Evolutionary conservation across 306 rosid genomes (phyloP).

Genomic region (Trifolium repens): DNA sequence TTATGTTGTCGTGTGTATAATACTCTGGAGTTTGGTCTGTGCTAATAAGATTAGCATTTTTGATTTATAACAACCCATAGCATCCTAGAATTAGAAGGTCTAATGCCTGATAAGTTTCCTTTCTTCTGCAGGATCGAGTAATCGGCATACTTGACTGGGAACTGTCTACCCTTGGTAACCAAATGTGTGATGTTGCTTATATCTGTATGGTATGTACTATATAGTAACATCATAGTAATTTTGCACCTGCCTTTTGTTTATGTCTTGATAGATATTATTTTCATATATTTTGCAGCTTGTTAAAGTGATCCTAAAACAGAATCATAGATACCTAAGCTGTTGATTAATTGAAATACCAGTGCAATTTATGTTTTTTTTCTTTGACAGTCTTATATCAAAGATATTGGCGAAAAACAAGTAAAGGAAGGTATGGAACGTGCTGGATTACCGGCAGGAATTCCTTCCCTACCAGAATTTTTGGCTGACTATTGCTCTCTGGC

Average conservation of each 20-base stretch:
- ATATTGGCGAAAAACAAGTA: slow-evolving; percentile 44
- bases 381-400: slow-evolving; percentile 68
- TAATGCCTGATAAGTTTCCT: slow-evolving; percentile 39
- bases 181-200: slow-evolving; percentile 93
- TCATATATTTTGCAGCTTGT: slow-evolving; percentile 18
- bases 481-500: slow-evolving; percentile 78
- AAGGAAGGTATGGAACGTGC: slow-evolving; percentile 60
- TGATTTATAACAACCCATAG: not conserved
- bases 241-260: slow-evolving; percentile 27
- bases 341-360: slow-evolving; percentile 17
- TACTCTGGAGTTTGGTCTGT: slow-evolving; percentile 34
- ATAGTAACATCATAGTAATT: slow-evolving; percentile 4
- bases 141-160: slow-evolving; percentile 98
- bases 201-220: slow-evolving; percentile 69
- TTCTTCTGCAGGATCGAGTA: slow-evolving; percentile 84
- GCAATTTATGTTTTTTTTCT: slow-evolving; percentile 34
- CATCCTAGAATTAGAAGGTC: slow-evolving; percentile 26
- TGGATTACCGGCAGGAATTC: slow-evolving; percentile 82
- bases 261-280: slow-evolving; percentile 22
- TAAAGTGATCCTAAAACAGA: slow-evolving; percentile 13
- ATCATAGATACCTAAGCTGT: slow-evolving; percentile 5
- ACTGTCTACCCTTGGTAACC: slow-evolving; percentile 93
- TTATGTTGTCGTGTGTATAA: slow-evolving; percentile 32
- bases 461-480: slow-evolving; percentile 78
- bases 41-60: slow-evolving; percentile 22